Base-by-base conservation (phyloP, 2,329 filamentous ascomycete species). In the Talaromyces sp. region DNA sequence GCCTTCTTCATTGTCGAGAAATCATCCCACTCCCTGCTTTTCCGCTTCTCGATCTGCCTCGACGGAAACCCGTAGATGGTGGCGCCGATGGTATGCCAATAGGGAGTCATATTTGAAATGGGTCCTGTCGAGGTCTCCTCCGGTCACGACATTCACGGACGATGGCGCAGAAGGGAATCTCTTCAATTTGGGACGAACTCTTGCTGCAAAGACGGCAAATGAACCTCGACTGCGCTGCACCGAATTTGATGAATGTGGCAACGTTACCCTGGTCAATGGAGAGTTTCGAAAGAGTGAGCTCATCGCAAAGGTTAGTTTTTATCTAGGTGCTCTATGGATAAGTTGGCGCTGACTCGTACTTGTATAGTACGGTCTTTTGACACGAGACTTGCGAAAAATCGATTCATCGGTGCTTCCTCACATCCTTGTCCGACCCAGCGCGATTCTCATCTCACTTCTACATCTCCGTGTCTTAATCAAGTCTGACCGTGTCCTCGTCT, bases 241-340 rank as follows among this genome's bases (percentile, higher is more conserved):
- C 0, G 95, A 99, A 75, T 91, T 98, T 63, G 92, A 98, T 70
- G 92, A 93, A 73, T 86, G 91, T 70, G 95, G 95, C 47, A 90
- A 96, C 69, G 92, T 97, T 28, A 96, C 93, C 22, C 81, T 98
- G 62, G 90, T 96, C 22, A 96, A 96, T 72, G 92, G 92, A 62
- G 95, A 98, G 75, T 98, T 97, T 77, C 96, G 95, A 79, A 99
- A 99, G 82, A 95, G 88, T 70, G 95, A 99, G 78, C 82, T 99
- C 54, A 98, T 97, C 75, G 92, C 93, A 58, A 97, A 95, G 83
- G 91, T 93, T 76, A 58, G 75, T 71, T 30, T 30, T 66, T n/a
- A 27, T 17, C 9, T 8, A 4, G 53, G 27, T 55, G 42, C 36
- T 55, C 33, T 58, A 63, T 55, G 66, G 61, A 67, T 13, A 52